Conservation (phyloP, 2,329 filamentous ascomycete genomes). For the Colletotrichum horii region DNA sequence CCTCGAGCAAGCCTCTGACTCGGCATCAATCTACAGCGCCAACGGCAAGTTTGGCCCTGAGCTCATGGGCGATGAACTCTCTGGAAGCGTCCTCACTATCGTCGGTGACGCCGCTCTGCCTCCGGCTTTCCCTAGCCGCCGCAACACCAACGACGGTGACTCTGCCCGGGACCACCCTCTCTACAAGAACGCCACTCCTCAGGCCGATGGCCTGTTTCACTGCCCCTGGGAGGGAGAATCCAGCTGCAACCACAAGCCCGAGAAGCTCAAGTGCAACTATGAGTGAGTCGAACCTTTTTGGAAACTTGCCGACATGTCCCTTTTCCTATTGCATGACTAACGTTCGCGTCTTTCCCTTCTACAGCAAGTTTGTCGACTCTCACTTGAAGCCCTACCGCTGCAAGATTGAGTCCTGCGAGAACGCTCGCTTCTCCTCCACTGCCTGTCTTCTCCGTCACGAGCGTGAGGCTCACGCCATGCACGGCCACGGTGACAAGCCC, state of each 20-base stretch:
- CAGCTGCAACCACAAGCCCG: conserved; percentile 85
- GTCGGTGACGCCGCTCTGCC: conserved; percentile 41
- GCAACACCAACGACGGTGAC: conserved; percentile 58
- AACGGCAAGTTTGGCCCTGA: conserved; percentile 38
- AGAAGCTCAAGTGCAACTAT: conserved; percentile 98
- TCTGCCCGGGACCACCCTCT: conserved; percentile 70
- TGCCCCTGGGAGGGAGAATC: conserved; percentile 81
- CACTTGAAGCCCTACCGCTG: conserved; percentile 96
- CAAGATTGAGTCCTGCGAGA: conserved; percentile 83
- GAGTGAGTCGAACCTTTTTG: conserved; percentile 69
- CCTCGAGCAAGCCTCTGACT: conserved; percentile 33
- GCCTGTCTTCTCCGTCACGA: conserved; percentile 94
- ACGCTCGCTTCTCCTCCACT: conserved; percentile 91
- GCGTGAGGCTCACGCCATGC: conserved; percentile 93
- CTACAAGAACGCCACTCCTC: conserved; percentile 70
- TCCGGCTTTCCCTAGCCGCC: conserved; percentile 49
- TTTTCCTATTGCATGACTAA: conserved; percentile 24
- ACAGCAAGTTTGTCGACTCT: conserved; percentile 95
- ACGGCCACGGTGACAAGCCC: conserved; percentile 91
- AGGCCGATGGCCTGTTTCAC: conserved; percentile 84
- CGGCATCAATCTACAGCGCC: conserved; percentile 34
- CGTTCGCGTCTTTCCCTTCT: conserved; percentile 18
- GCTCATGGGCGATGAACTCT: conserved; percentile 24
- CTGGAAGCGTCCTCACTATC: conserved; percentile 28
- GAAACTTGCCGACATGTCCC: neutral